phyloP scores from a whole-genome alignment of 1,139 yeast genomes.

The Zygoascus sp. region DNA sequence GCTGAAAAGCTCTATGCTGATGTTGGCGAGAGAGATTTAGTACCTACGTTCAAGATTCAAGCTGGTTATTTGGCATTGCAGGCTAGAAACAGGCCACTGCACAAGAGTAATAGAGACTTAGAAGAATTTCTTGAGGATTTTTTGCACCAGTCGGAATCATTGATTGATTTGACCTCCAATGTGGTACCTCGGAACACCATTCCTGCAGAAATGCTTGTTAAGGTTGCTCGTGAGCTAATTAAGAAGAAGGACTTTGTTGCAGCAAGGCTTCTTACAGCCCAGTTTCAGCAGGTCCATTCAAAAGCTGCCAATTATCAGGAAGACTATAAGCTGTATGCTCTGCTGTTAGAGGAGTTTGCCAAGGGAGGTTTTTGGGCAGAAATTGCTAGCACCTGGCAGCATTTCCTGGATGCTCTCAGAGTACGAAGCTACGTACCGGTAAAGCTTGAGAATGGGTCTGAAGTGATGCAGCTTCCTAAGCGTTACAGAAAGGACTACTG shows the following conservation, averaged over 20 bases:
- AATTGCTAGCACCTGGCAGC: slow-evolving; percentile 16
- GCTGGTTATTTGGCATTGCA: slow-evolving; percentile 20
- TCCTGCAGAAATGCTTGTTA: slow-evolving; percentile 24
- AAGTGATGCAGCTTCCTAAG: slow-evolving; percentile 15
- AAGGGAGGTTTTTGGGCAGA: slow-evolving; percentile 17
- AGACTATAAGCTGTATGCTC: slow-evolving; percentile 9
- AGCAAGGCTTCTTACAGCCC: slow-evolving; percentile 17
- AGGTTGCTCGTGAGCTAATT: slow-evolving; percentile 16
- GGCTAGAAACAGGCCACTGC: slow-evolving; percentile 4
- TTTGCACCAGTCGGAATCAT: slow-evolving; percentile 14
- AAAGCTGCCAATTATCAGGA: background rate
- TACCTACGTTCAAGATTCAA: slow-evolving; percentile 26
- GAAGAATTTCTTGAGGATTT: slow-evolving; percentile 17
- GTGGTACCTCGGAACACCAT: slow-evolving; percentile 25
- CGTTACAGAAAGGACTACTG: slow-evolving; percentile 21
- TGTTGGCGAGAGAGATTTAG: slow-evolving; percentile 18
- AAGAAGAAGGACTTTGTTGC: slow-evolving; percentile 13
- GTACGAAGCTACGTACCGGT: slow-evolving; percentile 1
- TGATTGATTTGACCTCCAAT: slow-evolving; percentile 26
- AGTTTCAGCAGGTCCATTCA: slow-evolving; percentile 12
- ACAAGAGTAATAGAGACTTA: slow-evolving; percentile 11
- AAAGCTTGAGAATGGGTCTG: background rate
- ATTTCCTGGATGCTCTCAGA: slow-evolving; percentile 13
- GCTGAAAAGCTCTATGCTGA: slow-evolving; percentile 22
- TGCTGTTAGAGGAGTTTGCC: slow-evolving; percentile 16